Evolutionary conservation across 352 stramenopile genomes (phyloP).

Genomic region (Plasmopara muralis): DNA sequence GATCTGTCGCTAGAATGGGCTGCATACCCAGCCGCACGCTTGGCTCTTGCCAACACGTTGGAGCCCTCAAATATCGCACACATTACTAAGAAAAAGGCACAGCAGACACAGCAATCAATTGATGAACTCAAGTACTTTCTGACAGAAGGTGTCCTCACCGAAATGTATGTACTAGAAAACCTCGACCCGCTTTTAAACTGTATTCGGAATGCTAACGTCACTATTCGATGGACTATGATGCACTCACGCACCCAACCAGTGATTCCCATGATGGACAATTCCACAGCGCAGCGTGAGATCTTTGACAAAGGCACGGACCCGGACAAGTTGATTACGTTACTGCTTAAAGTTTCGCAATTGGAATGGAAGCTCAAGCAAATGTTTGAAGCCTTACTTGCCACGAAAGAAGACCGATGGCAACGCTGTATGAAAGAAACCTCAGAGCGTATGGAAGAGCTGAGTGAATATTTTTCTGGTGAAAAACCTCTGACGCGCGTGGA

Average conservation of each 20-base stretch:
- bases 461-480: conserved; percentile 92
- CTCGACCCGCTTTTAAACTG: conserved; percentile 87
- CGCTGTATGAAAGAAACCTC: conserved; percentile 83
- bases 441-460: conserved; percentile 90
- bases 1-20: conserved; percentile 92
- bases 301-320: conserved; percentile 79
- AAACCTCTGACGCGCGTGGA: conserved; percentile 89
- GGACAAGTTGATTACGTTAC: conserved; percentile 85
- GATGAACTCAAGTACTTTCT: conserved; percentile 89
- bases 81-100: conserved; percentile 85
- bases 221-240: conserved; percentile 91
- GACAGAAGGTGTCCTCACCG: conserved; percentile 87
- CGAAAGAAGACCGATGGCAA: conserved; percentile 89
- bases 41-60: conserved; percentile 88
- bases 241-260: conserved; percentile 87
- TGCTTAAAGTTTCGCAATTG: conserved; percentile 91
- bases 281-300: conserved; percentile 67
- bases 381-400: conserved; percentile 84
- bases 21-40: conserved; percentile 80
- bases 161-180: conserved; percentile 93
- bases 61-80: conserved; percentile 81
- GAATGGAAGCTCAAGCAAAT: conserved; percentile 94
- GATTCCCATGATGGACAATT: conserved; percentile 86
- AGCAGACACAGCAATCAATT: conserved; percentile 81
- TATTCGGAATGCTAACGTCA: conserved; percentile 89